Evolutionary conservation across 1,284 basidiomycete genomes (phyloP).

Genomic region (Inonotus obliquus): DNA sequence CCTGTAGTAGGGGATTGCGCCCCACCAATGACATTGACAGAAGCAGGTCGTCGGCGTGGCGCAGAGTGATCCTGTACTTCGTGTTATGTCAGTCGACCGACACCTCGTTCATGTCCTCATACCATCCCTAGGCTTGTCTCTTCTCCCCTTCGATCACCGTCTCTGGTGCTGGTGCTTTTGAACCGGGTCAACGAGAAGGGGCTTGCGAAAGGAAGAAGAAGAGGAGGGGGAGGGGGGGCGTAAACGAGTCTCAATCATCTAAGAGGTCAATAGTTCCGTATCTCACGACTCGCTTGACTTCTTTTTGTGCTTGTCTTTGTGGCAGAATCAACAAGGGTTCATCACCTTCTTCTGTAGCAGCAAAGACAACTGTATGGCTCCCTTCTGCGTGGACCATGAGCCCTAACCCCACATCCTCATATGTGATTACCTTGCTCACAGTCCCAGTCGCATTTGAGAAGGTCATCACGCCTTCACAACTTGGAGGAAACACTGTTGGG

Average conservation of each 20-base stretch:
- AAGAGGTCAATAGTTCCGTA: slow-evolving; percentile 33
- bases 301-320: slow-evolving; percentile 15
- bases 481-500: slow-evolving; percentile 66
- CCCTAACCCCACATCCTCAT: slow-evolving; percentile 51
- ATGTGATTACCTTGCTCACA: slow-evolving; percentile 62
- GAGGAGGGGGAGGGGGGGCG: too few relatives aligned
- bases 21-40: too few relatives aligned
- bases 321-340: slow-evolving; percentile 84
- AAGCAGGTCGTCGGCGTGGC: too few relatives aligned
- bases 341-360: slow-evolving; percentile 47
- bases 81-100: too few relatives aligned
- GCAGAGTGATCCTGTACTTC: too few relatives aligned
- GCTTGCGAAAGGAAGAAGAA: too few relatives aligned
- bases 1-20: too few relatives aligned
- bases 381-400: slow-evolving; percentile 81
- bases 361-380: slow-evolving; percentile 63
- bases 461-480: slow-evolving; percentile 64
- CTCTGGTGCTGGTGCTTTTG: too few relatives aligned
- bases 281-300: slow-evolving; percentile 14
- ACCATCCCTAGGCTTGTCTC: too few relatives aligned
- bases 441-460: slow-evolving; percentile 60
- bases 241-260: slow-evolving; percentile 46
- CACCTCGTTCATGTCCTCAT: too few relatives aligned
- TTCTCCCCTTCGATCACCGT: too few relatives aligned
- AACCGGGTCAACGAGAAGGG: too few relatives aligned